Conservation (phyloP, 1,284 basidiomycete species). For the Fomitiporia mediterranea region DNA sequence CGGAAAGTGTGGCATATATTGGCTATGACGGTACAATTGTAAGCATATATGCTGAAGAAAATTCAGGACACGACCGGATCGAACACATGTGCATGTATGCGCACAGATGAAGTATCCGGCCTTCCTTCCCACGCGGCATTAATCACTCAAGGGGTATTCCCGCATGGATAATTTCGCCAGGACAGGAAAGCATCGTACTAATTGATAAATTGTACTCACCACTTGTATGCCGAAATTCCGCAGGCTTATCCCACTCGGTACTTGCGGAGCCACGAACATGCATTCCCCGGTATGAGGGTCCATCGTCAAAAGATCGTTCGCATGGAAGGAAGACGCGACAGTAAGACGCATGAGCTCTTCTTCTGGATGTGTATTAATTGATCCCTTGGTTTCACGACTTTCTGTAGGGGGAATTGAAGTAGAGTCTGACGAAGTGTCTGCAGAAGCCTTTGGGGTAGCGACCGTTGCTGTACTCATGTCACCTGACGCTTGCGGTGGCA, state of each 20-base stretch:
- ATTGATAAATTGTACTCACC: conserved; percentile 43
- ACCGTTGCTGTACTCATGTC: conserved; percentile 6
- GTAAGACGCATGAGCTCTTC: conserved; percentile 13
- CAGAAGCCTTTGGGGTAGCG: conserved; percentile 1
- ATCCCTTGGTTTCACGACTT: neutral
- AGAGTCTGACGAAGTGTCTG: neutral
- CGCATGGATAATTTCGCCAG: neutral
- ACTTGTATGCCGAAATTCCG: conserved; percentile 82
- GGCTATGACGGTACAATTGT: conserved; percentile 32
- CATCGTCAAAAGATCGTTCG: conserved; percentile 35
- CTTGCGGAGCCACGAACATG: conserved; percentile 58
- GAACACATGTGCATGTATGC: conserved; percentile 1
- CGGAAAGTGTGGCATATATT: conserved; percentile 86
- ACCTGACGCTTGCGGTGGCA: neutral
- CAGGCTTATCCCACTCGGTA: conserved; percentile 71
- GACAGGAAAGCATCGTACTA: conserved; percentile 12
- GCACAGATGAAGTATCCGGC: neutral
- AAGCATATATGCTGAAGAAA: neutral
- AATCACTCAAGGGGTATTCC: neutral
- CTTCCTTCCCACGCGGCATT: neutral
- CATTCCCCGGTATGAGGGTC: conserved; percentile 37
- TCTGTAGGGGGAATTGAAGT: neutral
- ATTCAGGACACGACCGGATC: neutral
- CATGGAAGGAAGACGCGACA: conserved; percentile 35
- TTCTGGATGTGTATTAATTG: neutral